A percentile compares a stretch with the other conserved stretches of the same genome.
phyloP scores from a whole-genome alignment of 306 rosid species.

The Phaseolus lunatus region DNA sequence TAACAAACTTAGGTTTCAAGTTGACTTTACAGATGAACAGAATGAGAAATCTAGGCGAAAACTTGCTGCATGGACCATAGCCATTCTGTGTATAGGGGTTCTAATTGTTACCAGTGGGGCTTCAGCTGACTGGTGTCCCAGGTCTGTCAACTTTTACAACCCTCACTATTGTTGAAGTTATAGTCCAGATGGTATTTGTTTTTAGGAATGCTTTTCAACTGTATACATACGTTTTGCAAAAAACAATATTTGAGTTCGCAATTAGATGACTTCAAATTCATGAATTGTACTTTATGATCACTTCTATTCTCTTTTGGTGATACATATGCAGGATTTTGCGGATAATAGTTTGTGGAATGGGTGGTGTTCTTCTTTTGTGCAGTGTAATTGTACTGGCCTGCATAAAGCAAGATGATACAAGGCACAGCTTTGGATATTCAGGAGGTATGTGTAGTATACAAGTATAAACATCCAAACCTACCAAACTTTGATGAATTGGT shows the following conservation, averaged over 20 bases:
- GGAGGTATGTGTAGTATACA: conserved; percentile 61
- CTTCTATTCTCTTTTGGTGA: conserved; percentile 20
- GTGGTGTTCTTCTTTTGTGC: conserved; percentile 56
- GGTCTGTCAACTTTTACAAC: conserved; percentile 52
- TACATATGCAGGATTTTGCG: conserved; percentile 57
- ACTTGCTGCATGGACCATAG: conserved; percentile 72
- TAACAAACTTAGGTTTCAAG: conserved; percentile 36
- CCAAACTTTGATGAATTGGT: neutral
- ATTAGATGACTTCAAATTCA: conserved; percentile 23
- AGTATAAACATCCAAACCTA: conserved; percentile 4
- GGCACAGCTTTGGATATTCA: conserved; percentile 70
- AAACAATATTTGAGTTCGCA: conserved; percentile 7
- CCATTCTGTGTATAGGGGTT: conserved; percentile 65
- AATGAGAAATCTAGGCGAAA: conserved; percentile 68
- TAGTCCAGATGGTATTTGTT: conserved; percentile 1
- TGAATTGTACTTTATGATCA: neutral
- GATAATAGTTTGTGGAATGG: conserved; percentile 55
- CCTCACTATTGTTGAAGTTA: conserved; percentile 25
- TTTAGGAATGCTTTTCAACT: conserved; percentile 26
- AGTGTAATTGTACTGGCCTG: conserved; percentile 59
- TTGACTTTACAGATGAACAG: conserved; percentile 49
- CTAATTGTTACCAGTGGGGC: conserved; percentile 61
- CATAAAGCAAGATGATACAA: conserved; percentile 64
- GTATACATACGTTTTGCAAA: conserved; percentile 4
- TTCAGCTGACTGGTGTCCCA: conserved; percentile 63